Evolutionary conservation across 169 alveolate genomes (phyloP), one percentile per base, ranked within the genome.

Genomic region (Amoebophrya sp.): DNA sequence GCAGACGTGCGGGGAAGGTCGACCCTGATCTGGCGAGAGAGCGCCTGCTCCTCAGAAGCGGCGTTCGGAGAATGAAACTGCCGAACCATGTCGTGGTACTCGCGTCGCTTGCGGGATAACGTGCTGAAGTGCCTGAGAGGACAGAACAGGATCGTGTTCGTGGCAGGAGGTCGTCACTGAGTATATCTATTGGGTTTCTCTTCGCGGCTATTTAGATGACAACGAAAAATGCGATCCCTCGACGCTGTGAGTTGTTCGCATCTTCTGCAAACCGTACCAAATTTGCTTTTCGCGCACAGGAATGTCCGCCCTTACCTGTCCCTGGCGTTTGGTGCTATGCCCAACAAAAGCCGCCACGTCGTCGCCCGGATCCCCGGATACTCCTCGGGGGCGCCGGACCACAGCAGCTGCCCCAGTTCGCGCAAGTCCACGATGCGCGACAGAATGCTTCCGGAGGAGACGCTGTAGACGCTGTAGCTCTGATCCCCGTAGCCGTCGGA

Each of bases 1-100:
- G 96, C 95, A 91, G 94, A 94, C 16, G 99, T 97, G 88, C 99
- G 91, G 20, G 99, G 98, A 50, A 96, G 92, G 92, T 97, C 99
- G 42, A 96, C 97, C 90, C 89, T 7, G 29, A 70, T 70, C 38
- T 88, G 67, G 34, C 90, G 90, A 15, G 41, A n/a, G 4, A 29
- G 23, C 15, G 15, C 40, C 42, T 58, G 78, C 78, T 58, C 78
- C 4, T 58, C 78, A 10, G 10, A 10, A 45, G 10, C 67, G 10
- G 18, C 10, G 18, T 45, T 18, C n/a, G n/a, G 67, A 45, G 18
- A 45, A 45, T 45, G 10, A 18, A 15, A 4, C 48, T 42, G 48
- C 48, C 48, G 48, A 7, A 42, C 4, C 48, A 58, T 13, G 29
- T 58, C 78, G 78, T 58, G 78, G 78, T 58, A 58, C 23, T 58